Evolutionary conservation across 306 rosid species (phyloP), one percentile per base, ranked within the genome.

Genomic region (Trichosanthes cucumerina): DNA sequence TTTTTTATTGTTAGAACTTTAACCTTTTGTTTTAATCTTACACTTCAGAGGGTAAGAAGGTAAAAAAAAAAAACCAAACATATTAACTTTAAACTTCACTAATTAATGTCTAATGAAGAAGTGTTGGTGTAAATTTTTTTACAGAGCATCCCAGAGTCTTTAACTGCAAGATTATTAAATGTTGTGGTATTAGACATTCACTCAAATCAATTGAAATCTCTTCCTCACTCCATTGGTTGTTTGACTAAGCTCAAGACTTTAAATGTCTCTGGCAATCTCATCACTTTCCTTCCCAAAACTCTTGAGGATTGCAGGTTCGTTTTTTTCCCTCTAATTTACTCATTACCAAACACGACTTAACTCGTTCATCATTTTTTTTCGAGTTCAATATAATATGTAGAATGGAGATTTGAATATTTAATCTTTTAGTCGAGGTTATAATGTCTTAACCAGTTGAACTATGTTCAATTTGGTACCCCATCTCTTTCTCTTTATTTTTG

Each of bases 221-320:
- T 95, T 0, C 99, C 99, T 0, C 90, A 95, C 78, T 95, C 99
- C 38, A 88, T 95, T 23, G 99, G 97, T 1, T 95, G 99, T 84
- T 90, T 95, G 65, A 86, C 87, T 7, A 95, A 88, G 86, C 96
- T 95, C 72, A 89, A 92, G 86, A 24, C 89, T 65, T 85, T 95
- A 84, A 92, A 92, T 62, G 87, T 89, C 79, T 86, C 99, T 3
- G 93, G 97, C 75, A 95, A 95, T 82, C 87, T 87, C 78, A 77
- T 95, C 24, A 81, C 87, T 24, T 75, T 19, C 70, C 86, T 95
- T 24, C 99, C 99, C 38, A 95, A 87, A 82, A 83, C 97, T 7
- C 90, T 95, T 73, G 91, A 87, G 62, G 83, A 92, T 85, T 95
- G 99, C 99, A 95, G 97, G 98, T 93, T 76, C 60, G 19, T 79